Conservation (phyloP, 108 stramenopile species). For the Pinguiococcus pyrenoidosus region DNA sequence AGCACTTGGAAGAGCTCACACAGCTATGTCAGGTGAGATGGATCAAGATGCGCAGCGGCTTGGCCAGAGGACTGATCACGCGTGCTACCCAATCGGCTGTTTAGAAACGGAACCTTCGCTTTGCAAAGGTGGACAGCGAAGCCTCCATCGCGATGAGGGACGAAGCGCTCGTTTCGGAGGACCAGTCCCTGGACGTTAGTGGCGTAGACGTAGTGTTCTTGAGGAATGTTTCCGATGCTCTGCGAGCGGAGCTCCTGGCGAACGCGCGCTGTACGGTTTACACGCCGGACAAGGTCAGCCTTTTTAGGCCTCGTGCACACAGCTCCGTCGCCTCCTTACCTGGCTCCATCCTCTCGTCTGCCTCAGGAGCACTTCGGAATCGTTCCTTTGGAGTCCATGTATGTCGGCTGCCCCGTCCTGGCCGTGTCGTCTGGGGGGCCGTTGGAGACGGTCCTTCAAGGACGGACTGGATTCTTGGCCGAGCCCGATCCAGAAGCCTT, state of each 20-base stretch:
- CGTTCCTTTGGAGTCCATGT: slow-evolving; percentile 88
- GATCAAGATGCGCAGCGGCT: slow-evolving; percentile 36
- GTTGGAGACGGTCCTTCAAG: slow-evolving; percentile 64
- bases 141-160: neutral
- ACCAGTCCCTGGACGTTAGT: too few species aligned
- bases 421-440: slow-evolving; percentile 74
- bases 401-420: slow-evolving; percentile 60
- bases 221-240: slow-evolving; percentile 53
- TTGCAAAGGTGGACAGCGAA: neutral
- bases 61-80: slow-evolving; percentile 12
- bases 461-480: slow-evolving; percentile 60
- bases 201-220: slow-evolving; percentile 49
- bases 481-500: neutral
- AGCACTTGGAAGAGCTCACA: slow-evolving; percentile 58
- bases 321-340: too few species aligned
- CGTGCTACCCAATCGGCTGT: too few species aligned
- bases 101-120: slow-evolving; percentile 7
- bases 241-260: slow-evolving; percentile 48
- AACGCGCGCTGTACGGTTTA: slow-evolving; percentile 59
- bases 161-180: neutral
- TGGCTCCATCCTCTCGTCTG: too few species aligned
- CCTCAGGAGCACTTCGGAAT: slow-evolving; percentile 96
- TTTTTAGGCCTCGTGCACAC: too few species aligned
- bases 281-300: slow-evolving; percentile 73
- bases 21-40: too few species aligned